These are phyloP conservation scores for Ceratocystis variospora DNA, from an alignment of 2,329 filamentous ascomycete genomes.

Conservation along the genomic window DNA sequence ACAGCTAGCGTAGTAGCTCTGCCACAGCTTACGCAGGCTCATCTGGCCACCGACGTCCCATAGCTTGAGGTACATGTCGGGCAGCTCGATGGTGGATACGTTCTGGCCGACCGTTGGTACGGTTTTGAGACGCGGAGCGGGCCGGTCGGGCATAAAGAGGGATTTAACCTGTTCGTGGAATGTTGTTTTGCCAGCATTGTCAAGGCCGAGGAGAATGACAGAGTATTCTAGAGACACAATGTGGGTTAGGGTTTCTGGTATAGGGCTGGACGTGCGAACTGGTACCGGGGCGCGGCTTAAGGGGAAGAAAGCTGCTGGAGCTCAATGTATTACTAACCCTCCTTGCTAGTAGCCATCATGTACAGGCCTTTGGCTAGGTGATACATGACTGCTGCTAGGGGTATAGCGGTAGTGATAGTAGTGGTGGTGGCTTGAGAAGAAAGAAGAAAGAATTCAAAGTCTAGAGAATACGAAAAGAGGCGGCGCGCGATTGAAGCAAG, in stretches of 20 bases:
- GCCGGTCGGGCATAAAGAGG: conserved; percentile 54
- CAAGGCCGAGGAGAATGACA: conserved; percentile 87
- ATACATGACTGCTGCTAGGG: conserved; percentile 50
- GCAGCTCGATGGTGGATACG: conserved; percentile 77
- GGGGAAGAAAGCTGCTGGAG: not conserved
- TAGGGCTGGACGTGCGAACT: too few relatives aligned
- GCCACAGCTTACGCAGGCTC: conserved; percentile 78
- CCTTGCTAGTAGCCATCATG: conserved; percentile 89
- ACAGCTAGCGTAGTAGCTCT: conserved; percentile 84
- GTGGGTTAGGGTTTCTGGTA: conserved; percentile 13
- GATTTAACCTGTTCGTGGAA: conserved; percentile 94
- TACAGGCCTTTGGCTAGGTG: conserved; percentile 92
- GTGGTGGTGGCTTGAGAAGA: not conserved
- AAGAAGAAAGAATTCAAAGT: not conserved
- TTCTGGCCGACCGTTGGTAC: conserved; percentile 97
- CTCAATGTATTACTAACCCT: conserved; percentile 43
- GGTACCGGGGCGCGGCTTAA: too few relatives aligned
- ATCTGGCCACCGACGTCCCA: conserved; percentile 97
- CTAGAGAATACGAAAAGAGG: not conserved
- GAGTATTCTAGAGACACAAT: conserved; percentile 60
- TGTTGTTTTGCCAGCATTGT: conserved; percentile 97
- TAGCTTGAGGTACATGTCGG: conserved; percentile 94
- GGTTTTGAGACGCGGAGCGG: conserved; percentile 60
- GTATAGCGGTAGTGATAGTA: too few relatives aligned
- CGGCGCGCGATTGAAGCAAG: not conserved